These are phyloP conservation scores for Phaffia australis DNA, from an alignment of 768 basidiomycete genomes.

Conservation along the genomic window DNA sequence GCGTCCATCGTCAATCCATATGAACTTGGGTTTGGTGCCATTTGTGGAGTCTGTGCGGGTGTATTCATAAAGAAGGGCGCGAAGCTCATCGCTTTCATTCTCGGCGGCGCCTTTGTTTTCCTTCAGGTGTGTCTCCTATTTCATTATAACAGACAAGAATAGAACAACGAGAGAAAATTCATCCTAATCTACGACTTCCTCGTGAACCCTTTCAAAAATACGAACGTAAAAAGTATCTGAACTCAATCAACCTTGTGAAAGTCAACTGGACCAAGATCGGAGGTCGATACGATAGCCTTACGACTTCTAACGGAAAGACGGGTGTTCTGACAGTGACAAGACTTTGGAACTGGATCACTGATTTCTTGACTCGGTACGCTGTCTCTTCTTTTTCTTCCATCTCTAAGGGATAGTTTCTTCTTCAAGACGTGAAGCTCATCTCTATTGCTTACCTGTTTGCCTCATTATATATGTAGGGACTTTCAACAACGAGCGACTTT, in stretches of 20 bases:
- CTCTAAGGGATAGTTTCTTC: too few relatives aligned
- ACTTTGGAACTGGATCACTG: slow-evolving; percentile 18
- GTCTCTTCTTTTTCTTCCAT: too few relatives aligned
- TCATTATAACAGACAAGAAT: not conserved
- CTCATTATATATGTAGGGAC: slow-evolving; percentile 14
- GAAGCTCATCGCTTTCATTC: slow-evolving; percentile 63
- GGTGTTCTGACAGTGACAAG: slow-evolving; percentile 12
- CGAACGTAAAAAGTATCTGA: slow-evolving; percentile 14
- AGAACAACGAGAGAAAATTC: too few relatives aligned
- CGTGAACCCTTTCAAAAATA: not conserved
- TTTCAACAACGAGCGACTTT: slow-evolving; percentile 25
- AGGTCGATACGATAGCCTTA: slow-evolving; percentile 1
- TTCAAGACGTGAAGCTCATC: not conserved
- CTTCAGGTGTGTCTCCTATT: slow-evolving; percentile 57
- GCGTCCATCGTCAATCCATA: slow-evolving; percentile 64
- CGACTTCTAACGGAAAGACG: slow-evolving; percentile 9
- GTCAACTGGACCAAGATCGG: slow-evolving; percentile 22
- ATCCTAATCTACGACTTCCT: not conserved
- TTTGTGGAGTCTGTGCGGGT: slow-evolving; percentile 77
- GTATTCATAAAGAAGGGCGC: slow-evolving; percentile 94
- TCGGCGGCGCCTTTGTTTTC: slow-evolving; percentile 85
- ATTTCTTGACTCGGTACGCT: slow-evolving; percentile 22
- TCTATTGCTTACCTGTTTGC: not conserved
- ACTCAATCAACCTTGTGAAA: slow-evolving; percentile 19
- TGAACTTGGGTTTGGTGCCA: slow-evolving; percentile 79